These are phyloP conservation scores for Tetracladium setigerum DNA, from an alignment of 495 filamentous ascomycete species.

Conservation along the genomic window DNA sequence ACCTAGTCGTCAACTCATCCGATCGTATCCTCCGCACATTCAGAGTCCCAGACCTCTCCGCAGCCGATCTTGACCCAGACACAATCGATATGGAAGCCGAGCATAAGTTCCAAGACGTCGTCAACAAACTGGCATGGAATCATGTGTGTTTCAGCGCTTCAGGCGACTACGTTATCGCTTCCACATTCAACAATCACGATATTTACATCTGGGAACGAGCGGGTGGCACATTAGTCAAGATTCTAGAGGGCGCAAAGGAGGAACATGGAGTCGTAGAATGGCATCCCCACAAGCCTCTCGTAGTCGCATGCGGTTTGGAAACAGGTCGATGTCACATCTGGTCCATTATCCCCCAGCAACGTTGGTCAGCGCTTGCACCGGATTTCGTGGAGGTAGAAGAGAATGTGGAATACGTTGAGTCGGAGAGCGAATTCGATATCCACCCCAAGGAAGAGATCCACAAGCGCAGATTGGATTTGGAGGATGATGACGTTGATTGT, in stretches of 20 bases:
- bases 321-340: slow-evolving; percentile 85
- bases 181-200: slow-evolving; percentile 94
- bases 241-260: slow-evolving; percentile 90
- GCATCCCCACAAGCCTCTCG: slow-evolving; percentile 83
- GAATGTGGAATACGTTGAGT: slow-evolving; percentile 92
- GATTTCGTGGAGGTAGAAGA: slow-evolving; percentile 98
- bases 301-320: slow-evolving; percentile 86
- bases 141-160: slow-evolving; percentile 88
- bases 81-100: slow-evolving; percentile 84
- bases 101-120: slow-evolving; percentile 97
- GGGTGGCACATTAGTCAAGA: slow-evolving; percentile 89
- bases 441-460: slow-evolving; percentile 92
- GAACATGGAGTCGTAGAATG: slow-evolving; percentile 94
- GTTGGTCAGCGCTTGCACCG: slow-evolving; percentile 93
- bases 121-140: slow-evolving; percentile 92
- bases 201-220: slow-evolving; percentile 97
- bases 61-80: slow-evolving; percentile 50
- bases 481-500: slow-evolving; percentile 87
- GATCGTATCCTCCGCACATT: slow-evolving; percentile 91
- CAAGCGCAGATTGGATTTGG: slow-evolving; percentile 77
- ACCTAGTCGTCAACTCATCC: slow-evolving; percentile 81
- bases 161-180: slow-evolving; percentile 87
- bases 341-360: slow-evolving; percentile 85
- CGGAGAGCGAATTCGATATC: slow-evolving; percentile 96
- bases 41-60: slow-evolving; percentile 46